These are phyloP conservation scores for Dothistroma septosporum DNA, from an alignment of 2,329 filamentous ascomycete species.

Conservation along the genomic window DNA sequence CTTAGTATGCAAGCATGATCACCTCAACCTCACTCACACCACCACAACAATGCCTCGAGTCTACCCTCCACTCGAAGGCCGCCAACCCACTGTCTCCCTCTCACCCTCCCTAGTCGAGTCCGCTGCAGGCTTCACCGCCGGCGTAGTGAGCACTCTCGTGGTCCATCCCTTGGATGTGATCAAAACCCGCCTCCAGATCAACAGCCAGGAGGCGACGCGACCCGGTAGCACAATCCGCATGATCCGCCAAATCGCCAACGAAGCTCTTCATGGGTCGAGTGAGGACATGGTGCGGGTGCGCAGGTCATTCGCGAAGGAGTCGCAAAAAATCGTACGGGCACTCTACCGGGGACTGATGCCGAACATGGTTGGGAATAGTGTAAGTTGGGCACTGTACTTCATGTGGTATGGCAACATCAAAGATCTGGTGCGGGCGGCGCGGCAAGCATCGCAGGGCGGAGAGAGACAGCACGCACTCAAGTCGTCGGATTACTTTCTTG, in stretches of 20 bases:
- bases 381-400: conserved; percentile 91
- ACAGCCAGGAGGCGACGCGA: conserved; percentile 22
- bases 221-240: conserved; percentile 28
- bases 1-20: conserved; percentile 3
- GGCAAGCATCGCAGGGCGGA: conserved; percentile 11
- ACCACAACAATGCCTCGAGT: conserved; percentile 44
- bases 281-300: conserved; percentile 6
- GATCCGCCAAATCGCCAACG: conserved; percentile 28
- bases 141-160: conserved; percentile 76
- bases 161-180: conserved; percentile 93
- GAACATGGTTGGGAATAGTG: conserved; percentile 85
- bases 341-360: conserved; percentile 87
- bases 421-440: conserved; percentile 43
- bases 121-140: conserved; percentile 83
- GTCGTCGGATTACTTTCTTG: conserved; percentile 72
- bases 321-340: conserved; percentile 41
- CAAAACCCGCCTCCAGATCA: conserved; percentile 83
- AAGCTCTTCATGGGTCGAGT: conserved; percentile 20
- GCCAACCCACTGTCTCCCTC: conserved; percentile 50
- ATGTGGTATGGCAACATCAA: conserved; percentile 64
- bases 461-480: conserved; percentile 45
- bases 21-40: not conserved
- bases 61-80: conserved; percentile 46
- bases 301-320: conserved; percentile 7
- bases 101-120: conserved; percentile 80